Base-by-base conservation (phyloP, 2,329 filamentous ascomycete genomes). In the Aspergillus aculeatus region DNA sequence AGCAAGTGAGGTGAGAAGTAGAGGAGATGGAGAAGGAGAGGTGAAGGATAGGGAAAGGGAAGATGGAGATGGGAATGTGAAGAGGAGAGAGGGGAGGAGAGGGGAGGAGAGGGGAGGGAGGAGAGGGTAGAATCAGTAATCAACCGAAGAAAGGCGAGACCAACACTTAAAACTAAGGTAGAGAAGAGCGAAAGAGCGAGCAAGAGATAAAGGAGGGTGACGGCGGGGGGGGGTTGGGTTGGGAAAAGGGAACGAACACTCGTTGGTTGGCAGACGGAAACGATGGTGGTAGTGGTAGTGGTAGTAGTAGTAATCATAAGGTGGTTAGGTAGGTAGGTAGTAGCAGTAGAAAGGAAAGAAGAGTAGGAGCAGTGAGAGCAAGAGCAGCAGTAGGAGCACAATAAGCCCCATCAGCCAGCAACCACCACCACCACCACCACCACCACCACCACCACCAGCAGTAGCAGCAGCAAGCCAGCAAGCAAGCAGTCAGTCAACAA, bases 41-140 rank as follows among this genome's bases (percentile, higher is more conserved):
- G 59, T 51, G 57, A 48, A 50, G 26, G 38, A 53, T 16, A 41
- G 38, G 53, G 29, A 26, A 52, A 58, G 26, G 49, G 57, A 56
- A 38, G 26, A 48, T 54, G 26, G 44, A 55, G 56, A 58, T 50
- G 26, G 60, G 57, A 56, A 57, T 50, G 53, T 56, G 44, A 60
- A 56, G 49, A 52, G 55, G 59, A 52, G 54, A 58, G 55, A 23
- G 23, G 23, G 54, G 56, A 21, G 21, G 21, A 21, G 21, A 21
- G n/a, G n/a, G n/a, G n/a, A 58, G 51, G 31, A 56, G 54, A 55
- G 49, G 47, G 54, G 50, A 56, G 35, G 56, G 50, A 56, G 35
- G 52, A 52, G 38, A 41, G 50, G 52, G 26, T 19, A 44, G 38
- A 44, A 16, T 44, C 38, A 44, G 38, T 44, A 44, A 16, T 44